These are phyloP conservation scores for Roridomyces roridus DNA, from an alignment of 768 basidiomycete species.

Conservation along the genomic window DNA sequence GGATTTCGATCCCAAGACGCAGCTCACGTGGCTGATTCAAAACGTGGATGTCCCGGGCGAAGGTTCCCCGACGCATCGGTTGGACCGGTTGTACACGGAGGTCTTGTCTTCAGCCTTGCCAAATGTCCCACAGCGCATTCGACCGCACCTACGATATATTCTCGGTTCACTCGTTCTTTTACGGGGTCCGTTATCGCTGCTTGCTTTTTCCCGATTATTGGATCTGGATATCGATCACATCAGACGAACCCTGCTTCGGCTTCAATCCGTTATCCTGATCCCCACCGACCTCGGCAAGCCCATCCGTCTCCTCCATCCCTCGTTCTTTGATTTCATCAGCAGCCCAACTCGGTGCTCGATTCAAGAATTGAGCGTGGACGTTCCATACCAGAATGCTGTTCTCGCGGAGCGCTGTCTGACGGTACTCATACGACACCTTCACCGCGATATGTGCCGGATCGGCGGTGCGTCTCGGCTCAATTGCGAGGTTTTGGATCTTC, in stretches of 20 bases:
- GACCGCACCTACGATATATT: no score
- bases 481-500: slow-evolving; percentile 8
- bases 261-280: slow-evolving; percentile 24
- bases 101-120: slow-evolving; percentile 15
- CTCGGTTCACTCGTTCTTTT: slow-evolving; percentile 13
- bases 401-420: slow-evolving; percentile 5
- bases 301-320: slow-evolving; percentile 24
- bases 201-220: neutral
- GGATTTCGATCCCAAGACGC: slow-evolving; percentile 3
- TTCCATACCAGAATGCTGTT: slow-evolving; percentile 5
- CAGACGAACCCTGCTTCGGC: slow-evolving; percentile 7
- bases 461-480: slow-evolving; percentile 2
- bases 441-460: slow-evolving; percentile 13
- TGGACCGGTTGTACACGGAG: slow-evolving; percentile 22
- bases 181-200: slow-evolving; percentile 1
- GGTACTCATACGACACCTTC: neutral
- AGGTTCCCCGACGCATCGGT: neutral
- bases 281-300: slow-evolving; percentile 5
- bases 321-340: slow-evolving; percentile 28
- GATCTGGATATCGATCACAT: neutral
- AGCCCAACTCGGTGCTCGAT: slow-evolving; percentile 16
- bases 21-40: neutral
- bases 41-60: neutral
- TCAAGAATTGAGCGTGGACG: slow-evolving; percentile 6
- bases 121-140: neutral